Conservation (phyloP, 2,329 filamentous ascomycete species). For the Periconia macrospinosa region DNA sequence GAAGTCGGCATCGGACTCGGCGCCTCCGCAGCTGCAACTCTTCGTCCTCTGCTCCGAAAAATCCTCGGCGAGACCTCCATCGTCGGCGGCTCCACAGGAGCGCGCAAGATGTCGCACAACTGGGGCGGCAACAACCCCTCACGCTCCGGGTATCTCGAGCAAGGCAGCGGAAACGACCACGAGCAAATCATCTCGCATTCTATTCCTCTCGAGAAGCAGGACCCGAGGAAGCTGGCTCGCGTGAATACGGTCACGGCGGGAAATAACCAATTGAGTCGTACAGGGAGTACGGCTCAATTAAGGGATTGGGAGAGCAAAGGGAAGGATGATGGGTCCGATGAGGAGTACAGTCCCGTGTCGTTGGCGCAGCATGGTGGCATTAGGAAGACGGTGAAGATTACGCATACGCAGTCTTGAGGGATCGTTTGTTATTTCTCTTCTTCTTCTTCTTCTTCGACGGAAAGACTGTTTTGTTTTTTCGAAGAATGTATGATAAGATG, state of each 20-base stretch:
- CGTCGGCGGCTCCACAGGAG: constrained; percentile 9
- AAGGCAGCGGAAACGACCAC: constrained; percentile 11
- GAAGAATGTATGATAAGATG: no score
- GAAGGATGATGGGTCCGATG: neutral
- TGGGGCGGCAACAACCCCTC: constrained; percentile 10
- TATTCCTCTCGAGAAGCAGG: constrained; percentile 11
- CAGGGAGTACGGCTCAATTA: constrained; percentile 11
- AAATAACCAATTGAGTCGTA: constrained; percentile 9
- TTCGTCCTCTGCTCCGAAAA: constrained; percentile 51
- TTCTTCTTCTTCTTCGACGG: no score
- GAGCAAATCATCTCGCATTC: neutral
- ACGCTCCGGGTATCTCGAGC: constrained; percentile 15
- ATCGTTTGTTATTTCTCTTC: neutral
- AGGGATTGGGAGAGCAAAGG: constrained; percentile 12
- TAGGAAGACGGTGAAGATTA: constrained; percentile 5
- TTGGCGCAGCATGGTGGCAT: neutral
- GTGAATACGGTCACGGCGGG: constrained; percentile 6
- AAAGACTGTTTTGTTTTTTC: no score
- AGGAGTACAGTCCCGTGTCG: neutral
- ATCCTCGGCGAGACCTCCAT: constrained; percentile 18
- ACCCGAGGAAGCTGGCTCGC: neutral
- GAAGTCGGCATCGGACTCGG: constrained; percentile 44
- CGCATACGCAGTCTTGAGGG: constrained; percentile 2
- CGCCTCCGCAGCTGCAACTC: constrained; percentile 53
- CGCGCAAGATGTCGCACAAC: constrained; percentile 14